Evolutionary conservation across 2,329 filamentous ascomycete genomes (phyloP), one percentile per base, ranked within the genome.

Genomic region (Fusarium multiceps): DNA sequence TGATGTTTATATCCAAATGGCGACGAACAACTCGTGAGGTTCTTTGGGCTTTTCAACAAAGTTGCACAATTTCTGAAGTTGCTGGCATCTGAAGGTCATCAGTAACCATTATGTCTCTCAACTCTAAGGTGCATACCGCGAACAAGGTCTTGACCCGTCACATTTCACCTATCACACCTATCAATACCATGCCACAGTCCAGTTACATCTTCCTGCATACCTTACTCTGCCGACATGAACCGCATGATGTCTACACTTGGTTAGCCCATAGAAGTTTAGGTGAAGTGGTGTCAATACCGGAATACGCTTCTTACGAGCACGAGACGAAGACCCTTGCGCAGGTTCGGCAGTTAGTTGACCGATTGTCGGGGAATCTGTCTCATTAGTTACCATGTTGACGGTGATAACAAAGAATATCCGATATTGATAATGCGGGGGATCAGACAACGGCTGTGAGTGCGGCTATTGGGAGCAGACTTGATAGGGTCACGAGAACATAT

Each of bases 151-250:
- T 3, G 63, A 50, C 4, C 55, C 63, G 18, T 66, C 63, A 8
- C 63, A 66, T 6, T 66, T 66, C 0, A 55, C 62, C 63, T 66
- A 3, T 2, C 2, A 1, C 4, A 3, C 3, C 1, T 5, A 3
- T 66, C 6, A 66, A 13, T 11, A 42, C 2, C 18, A 0, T 11
- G 0, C 0, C 1, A 2, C 4, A 1, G 0, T n/a, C 43, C 3
- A 5, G 5, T 0, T 1, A 18, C 16, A 18, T 7, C 10, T 6
- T 5, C 3, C 6, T 20, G 20, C 37, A 11, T 11, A 66, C 63
- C 43, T 66, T 66, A 2, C 63, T 66, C 11, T 66, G 63, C 1
- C 63, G 63, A 34, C 63, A 66, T 7, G 61, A 34, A 14, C 45
- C 27, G 6, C 63, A 66, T 3, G 63, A 49, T 27, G 65, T 66